phyloP scores from a whole-genome alignment of 2,329 filamentous ascomycete genomes.

The Sporothrix variecibatus region DNA sequence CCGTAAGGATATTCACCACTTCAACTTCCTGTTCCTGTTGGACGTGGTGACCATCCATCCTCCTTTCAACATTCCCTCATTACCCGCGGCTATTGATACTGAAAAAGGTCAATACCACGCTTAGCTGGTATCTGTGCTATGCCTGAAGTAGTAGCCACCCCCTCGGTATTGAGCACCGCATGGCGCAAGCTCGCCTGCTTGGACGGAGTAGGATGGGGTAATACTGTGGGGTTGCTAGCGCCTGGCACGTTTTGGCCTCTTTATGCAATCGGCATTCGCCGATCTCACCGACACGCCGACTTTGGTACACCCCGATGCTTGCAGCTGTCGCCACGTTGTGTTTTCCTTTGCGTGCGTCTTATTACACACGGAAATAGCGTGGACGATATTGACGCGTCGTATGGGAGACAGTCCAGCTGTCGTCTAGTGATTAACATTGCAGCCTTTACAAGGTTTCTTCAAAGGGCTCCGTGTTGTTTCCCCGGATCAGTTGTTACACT shows the following conservation, averaged over 20 bases:
- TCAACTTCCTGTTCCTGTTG: no score
- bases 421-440: no score
- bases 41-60: no score
- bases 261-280: neutral
- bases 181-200: neutral
- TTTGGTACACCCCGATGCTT: no score
- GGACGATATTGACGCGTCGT: no score
- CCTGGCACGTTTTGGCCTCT: neutral
- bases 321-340: no score
- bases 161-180: neutral
- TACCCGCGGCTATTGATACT: neutral
- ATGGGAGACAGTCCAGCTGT: no score
- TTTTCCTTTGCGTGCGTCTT: no score
- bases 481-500: neutral
- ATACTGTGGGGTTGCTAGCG: neutral
- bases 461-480: neutral
- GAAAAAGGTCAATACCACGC: neutral
- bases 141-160: neutral
- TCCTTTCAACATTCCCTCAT: neutral
- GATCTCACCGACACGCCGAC: neutral
- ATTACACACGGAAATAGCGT: no score
- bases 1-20: no score
- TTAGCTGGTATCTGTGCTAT: neutral
- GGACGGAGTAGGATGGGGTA: neutral
- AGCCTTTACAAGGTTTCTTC: neutral